phyloP scores from a whole-genome alignment of 176 grass and related monocot genomes.

The Lolium perenne region DNA sequence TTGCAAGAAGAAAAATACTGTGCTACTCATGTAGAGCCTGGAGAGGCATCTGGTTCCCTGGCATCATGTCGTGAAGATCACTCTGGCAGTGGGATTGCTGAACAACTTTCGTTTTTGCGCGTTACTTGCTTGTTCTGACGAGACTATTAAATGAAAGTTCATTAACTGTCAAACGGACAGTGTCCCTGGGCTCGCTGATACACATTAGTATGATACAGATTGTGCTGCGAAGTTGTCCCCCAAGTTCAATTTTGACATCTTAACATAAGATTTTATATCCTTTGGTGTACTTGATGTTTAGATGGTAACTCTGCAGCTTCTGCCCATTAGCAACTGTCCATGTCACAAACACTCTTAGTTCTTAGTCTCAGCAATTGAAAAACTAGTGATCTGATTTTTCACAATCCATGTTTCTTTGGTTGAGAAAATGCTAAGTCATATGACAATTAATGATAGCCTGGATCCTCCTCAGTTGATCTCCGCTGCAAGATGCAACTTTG shows the following conservation, averaged over 20 bases:
- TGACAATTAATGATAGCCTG: too few relatives aligned
- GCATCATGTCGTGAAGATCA: constrained; percentile 29
- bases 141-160: not conserved
- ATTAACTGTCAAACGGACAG: constrained; percentile 15
- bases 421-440: too few relatives aligned
- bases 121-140: not conserved
- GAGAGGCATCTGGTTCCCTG: constrained; percentile 42
- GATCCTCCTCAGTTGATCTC: too few relatives aligned
- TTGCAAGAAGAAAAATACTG: not conserved
- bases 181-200: constrained; percentile 41
- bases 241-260: not conserved
- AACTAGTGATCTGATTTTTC: not conserved
- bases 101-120: too few relatives aligned
- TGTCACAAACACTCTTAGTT: not conserved
- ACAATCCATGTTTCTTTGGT: not conserved
- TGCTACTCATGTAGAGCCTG: constrained; percentile 39
- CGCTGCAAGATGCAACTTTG: too few relatives aligned
- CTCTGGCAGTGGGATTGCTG: constrained; percentile 34
- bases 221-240: not conserved
- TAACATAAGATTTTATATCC: not conserved
- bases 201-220: constrained; percentile 35
- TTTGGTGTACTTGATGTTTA: not conserved
- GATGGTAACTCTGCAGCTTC: not conserved
- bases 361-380: not conserved
- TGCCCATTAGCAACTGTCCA: not conserved